phyloP scores from a whole-genome alignment of 2,329 filamentous ascomycete genomes.

The Verticillium nubilum region DNA sequence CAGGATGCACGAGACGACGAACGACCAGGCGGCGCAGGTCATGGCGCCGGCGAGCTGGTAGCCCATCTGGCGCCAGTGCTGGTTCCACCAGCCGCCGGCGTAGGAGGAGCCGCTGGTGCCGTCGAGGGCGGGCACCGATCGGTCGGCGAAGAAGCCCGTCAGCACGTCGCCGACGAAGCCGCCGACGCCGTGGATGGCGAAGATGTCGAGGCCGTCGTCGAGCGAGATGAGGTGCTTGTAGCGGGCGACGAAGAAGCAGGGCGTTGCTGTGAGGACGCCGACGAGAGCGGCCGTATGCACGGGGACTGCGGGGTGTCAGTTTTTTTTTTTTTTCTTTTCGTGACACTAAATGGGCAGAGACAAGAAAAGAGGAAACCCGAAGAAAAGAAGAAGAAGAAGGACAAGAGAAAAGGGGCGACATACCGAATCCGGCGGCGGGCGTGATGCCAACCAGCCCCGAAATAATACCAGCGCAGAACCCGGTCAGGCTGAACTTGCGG shows the following conservation, averaged over 20 bases:
- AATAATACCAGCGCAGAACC: slow-evolving; percentile 46
- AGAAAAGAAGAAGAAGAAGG: no score
- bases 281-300: slow-evolving; percentile 46
- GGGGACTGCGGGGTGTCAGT: slow-evolving; percentile 25
- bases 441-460: slow-evolving; percentile 54
- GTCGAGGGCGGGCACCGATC: slow-evolving; percentile 43
- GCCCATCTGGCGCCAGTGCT: slow-evolving; percentile 49
- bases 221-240: slow-evolving; percentile 46
- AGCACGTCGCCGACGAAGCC: slow-evolving; percentile 52
- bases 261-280: slow-evolving; percentile 42
- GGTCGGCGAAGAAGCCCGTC: slow-evolving; percentile 51
- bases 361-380: no score
- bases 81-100: slow-evolving; percentile 43
- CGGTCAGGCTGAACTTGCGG: slow-evolving; percentile 43
- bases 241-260: slow-evolving; percentile 40
- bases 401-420: background rate
- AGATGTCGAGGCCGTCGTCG: slow-evolving; percentile 55
- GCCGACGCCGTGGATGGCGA: slow-evolving; percentile 55
- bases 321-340: no score
- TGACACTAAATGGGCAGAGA: no score
- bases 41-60: slow-evolving; percentile 52
- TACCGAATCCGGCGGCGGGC: slow-evolving; percentile 46
- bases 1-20: slow-evolving; percentile 45
- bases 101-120: slow-evolving; percentile 39
- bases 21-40: slow-evolving; percentile 50